phyloP scores from a whole-genome alignment of 148 eudicot genomes.

The Limonium bicolor region DNA sequence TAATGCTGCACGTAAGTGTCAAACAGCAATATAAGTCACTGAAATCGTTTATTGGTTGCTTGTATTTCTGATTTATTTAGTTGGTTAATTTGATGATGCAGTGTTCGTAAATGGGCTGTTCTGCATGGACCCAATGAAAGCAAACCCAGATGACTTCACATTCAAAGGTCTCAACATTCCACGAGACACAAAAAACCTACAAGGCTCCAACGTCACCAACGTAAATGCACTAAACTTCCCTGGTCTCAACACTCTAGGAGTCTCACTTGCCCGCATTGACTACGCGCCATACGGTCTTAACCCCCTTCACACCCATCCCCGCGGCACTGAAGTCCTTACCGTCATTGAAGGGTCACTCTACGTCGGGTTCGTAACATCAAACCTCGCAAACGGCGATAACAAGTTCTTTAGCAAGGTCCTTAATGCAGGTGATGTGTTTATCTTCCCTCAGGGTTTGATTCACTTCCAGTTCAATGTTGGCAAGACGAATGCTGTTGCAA shows the following conservation, averaged over 20 bases:
- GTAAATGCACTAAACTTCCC: too few relatives aligned
- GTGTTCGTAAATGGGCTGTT: background rate
- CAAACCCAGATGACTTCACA: background rate
- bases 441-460: slow-evolving; percentile 8
- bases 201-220: background rate
- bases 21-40: too few relatives aligned
- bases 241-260: background rate
- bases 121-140: background rate
- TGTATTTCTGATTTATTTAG: background rate
- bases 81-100: background rate
- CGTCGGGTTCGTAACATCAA: slow-evolving; percentile 3
- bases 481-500: background rate
- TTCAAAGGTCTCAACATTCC: background rate
- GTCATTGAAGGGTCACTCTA: background rate
- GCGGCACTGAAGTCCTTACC: background rate
- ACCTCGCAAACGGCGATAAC: slow-evolving; percentile 3
- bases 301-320: background rate
- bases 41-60: background rate
- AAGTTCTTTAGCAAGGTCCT: slow-evolving; percentile 5
- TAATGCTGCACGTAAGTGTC: too few relatives aligned
- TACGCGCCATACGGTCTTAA: background rate
- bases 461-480: slow-evolving; percentile 12
- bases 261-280: background rate
- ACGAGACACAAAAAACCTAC: background rate
- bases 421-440: slow-evolving; percentile 8